phyloP scores from a whole-genome alignment of 179 eudicot genomes.

The Corrigiola litoralis region DNA sequence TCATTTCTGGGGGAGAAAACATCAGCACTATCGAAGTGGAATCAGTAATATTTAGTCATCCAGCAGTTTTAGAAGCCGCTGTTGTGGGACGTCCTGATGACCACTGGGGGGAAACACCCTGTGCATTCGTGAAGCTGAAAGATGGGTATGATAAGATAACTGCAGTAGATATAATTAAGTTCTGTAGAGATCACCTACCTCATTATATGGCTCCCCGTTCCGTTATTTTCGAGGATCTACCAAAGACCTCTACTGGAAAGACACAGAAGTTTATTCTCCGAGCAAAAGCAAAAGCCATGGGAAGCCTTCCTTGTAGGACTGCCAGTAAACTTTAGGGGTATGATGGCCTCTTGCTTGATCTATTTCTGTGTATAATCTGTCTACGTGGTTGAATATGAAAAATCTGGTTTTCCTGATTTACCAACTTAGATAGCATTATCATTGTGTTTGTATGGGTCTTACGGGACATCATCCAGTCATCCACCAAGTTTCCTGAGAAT shows the following conservation, averaged over 20 bases:
- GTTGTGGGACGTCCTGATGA: slow-evolving; percentile 75
- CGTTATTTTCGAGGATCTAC: slow-evolving; percentile 60
- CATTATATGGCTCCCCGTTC: slow-evolving; percentile 71
- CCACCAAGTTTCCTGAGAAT: no score
- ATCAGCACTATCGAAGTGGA: slow-evolving; percentile 75
- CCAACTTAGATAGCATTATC: no score
- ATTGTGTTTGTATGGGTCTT: no score
- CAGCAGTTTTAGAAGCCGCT: slow-evolving; percentile 63
- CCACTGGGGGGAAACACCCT: slow-evolving; percentile 77
- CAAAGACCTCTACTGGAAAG: slow-evolving; percentile 80
- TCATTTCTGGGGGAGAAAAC: slow-evolving; percentile 78
- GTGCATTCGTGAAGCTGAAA: slow-evolving; percentile 71
- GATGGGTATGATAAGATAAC: slow-evolving; percentile 31
- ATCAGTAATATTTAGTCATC: slow-evolving; percentile 58
- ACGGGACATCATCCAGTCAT: no score
- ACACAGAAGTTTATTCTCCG: slow-evolving; percentile 62
- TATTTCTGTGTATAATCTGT: no score
- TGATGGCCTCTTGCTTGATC: no score
- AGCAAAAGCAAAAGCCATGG: slow-evolving; percentile 68
- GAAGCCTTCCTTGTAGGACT: slow-evolving; percentile 42
- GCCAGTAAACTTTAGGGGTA: slow-evolving; percentile 38
- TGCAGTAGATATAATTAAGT: slow-evolving; percentile 45
- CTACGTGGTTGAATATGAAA: no score
- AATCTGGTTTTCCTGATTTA: no score
- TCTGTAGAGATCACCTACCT: slow-evolving; percentile 53